Evolutionary conservation across 2,329 filamentous ascomycete species (phyloP).

Genomic region (Aspergillus sp.): DNA sequence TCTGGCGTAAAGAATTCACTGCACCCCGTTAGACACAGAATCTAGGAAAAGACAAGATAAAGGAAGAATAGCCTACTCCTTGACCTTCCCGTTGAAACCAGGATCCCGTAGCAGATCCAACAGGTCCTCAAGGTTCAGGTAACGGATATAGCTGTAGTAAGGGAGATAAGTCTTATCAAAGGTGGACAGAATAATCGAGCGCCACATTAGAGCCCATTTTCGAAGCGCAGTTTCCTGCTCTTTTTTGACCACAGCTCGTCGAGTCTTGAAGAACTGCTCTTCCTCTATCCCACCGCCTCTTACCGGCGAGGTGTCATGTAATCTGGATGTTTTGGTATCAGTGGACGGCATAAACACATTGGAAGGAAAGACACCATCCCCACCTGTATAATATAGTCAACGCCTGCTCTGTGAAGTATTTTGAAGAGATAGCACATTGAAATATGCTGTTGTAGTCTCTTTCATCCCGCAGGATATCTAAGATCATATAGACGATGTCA

Average conservation of each 20-base stretch:
- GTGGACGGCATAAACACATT: not conserved
- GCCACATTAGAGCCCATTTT: constrained; percentile 63
- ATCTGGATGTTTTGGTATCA: constrained; percentile 27
- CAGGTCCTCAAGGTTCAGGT: constrained; percentile 60
- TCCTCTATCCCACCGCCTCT: constrained; percentile 37
- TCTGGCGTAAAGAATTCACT: constrained; percentile 50
- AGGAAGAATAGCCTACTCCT: constrained; percentile 41
- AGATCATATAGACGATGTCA: constrained; percentile 23
- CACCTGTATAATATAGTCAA: constrained; percentile 21
- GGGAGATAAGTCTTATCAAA: constrained; percentile 58
- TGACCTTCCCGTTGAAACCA: constrained; percentile 55
- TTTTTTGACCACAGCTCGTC: constrained; percentile 26
- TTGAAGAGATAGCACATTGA: constrained; percentile 22
- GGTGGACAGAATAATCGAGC: constrained; percentile 63
- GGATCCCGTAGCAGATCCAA: constrained; percentile 55
- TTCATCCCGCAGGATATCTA: constrained; percentile 19
- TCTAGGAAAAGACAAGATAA: not conserved
- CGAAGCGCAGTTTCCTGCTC: constrained; percentile 46
- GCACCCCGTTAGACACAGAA: constrained; percentile 3
- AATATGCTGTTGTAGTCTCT: constrained; percentile 21
- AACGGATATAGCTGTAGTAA: constrained; percentile 64
- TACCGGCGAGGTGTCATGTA: constrained; percentile 44
- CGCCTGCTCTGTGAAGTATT: constrained; percentile 16
- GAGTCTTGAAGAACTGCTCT: constrained; percentile 39
- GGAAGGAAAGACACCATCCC: constrained; percentile 2